Conservation (phyloP, 306 rosid species). For the Casuarina cunninghamiana region DNA sequence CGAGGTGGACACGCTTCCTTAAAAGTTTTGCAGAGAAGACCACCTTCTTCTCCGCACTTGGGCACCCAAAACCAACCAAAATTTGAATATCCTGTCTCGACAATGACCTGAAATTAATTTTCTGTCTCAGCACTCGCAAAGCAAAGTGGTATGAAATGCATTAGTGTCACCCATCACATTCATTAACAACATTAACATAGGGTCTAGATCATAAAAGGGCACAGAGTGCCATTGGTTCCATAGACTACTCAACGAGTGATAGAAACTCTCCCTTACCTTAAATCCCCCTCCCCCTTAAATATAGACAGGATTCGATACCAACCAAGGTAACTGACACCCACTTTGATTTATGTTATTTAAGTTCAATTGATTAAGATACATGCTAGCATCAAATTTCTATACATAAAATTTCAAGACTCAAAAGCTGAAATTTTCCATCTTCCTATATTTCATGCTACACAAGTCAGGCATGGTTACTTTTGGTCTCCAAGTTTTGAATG, state of each 20-base stretch:
- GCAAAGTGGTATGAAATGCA: constrained; percentile 6
- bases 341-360: neutral
- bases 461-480: neutral
- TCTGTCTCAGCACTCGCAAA: constrained; percentile 34
- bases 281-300: neutral
- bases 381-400: no score
- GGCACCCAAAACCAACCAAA: constrained; percentile 96
- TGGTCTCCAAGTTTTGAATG: no score
- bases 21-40: constrained; percentile 89
- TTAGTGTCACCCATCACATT: constrained; percentile 18
- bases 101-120: constrained; percentile 76
- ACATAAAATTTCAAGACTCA: neutral
- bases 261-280: neutral
- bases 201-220: neutral
- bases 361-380: neutral
- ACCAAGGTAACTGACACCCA: neutral
- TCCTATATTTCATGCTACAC: neutral
- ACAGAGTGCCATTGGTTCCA: neutral
- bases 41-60: constrained; percentile 76
- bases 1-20: constrained; percentile 83
- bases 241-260: neutral
- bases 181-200: constrained; percentile 14
- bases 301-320: neutral
- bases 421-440: neutral
- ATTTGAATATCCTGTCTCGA: constrained; percentile 79